These are phyloP conservation scores for Bauhinia variegata DNA, from an alignment of 306 rosid genomes.

Conservation along the genomic window DNA sequence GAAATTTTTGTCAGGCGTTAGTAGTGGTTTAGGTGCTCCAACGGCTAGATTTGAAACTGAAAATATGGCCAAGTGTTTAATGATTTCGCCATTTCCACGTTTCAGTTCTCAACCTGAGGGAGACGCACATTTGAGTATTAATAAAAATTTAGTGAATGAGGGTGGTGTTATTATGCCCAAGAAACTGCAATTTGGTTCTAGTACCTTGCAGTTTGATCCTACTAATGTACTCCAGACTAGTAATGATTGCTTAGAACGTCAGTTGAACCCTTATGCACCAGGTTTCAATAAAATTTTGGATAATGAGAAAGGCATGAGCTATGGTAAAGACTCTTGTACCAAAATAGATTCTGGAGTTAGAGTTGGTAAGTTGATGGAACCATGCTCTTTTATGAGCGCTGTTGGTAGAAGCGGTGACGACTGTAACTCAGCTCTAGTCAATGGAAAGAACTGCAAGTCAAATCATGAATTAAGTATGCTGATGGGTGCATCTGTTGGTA, in stretches of 20 bases:
- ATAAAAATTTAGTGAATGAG: conserved; percentile 33
- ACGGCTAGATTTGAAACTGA: conserved; percentile 35
- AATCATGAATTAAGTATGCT: conserved; percentile 36
- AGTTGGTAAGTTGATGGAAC: conserved; percentile 35
- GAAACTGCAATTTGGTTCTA: conserved; percentile 42
- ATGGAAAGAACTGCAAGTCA: conserved; percentile 37
- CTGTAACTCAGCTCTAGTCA: conserved; percentile 31
- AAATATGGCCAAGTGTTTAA: conserved; percentile 41
- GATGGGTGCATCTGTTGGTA: conserved; percentile 25
- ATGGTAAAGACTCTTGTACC: conserved; percentile 31
- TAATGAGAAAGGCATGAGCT: conserved; percentile 44
- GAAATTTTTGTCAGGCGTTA: conserved; percentile 40
- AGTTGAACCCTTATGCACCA: conserved; percentile 31
- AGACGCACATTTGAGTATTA: conserved; percentile 18
- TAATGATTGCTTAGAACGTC: conserved; percentile 43
- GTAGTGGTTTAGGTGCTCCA: conserved; percentile 39
- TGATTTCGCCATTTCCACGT: conserved; percentile 38
- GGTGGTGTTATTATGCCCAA: conserved; percentile 33
- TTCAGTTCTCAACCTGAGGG: conserved; percentile 35
- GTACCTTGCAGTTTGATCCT: conserved; percentile 36
- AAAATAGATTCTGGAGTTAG: conserved; percentile 42
- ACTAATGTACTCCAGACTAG: conserved; percentile 31
- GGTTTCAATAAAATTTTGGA: conserved; percentile 35
- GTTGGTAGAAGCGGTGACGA: conserved; percentile 35
- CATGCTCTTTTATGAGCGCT: conserved; percentile 34